Evolutionary conservation across 2,329 filamentous ascomycete genomes (phyloP).

Genomic region (Blastomyces gilchristii): DNA sequence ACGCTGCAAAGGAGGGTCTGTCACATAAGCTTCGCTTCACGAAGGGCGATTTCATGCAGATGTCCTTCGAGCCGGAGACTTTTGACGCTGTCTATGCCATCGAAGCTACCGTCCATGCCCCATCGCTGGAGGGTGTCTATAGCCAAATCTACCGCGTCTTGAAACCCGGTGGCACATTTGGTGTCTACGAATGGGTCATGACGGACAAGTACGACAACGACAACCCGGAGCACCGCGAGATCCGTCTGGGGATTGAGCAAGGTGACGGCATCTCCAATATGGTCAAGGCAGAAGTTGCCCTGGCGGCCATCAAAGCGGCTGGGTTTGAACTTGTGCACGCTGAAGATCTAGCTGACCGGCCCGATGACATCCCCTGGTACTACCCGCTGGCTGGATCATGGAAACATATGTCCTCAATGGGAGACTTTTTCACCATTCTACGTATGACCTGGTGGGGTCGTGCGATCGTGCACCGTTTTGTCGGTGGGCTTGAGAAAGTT

Average conservation of each 20-base stretch:
- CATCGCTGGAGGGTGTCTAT: constrained; percentile 83
- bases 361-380: constrained; percentile 78
- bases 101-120: constrained; percentile 92
- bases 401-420: constrained; percentile 67
- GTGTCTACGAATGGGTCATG: constrained; percentile 99
- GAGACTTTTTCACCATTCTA: constrained; percentile 71
- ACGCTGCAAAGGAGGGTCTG: constrained; percentile 72
- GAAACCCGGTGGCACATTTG: constrained; percentile 91
- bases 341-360: constrained; percentile 74
- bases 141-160: constrained; percentile 87
- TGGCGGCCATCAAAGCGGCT: constrained; percentile 73
- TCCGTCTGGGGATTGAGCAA: constrained; percentile 88
- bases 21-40: constrained; percentile 71
- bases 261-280: constrained; percentile 97
- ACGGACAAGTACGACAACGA: constrained; percentile 87
- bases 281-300: constrained; percentile 72
- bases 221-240: constrained; percentile 74
- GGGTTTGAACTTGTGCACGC: constrained; percentile 76
- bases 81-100: constrained; percentile 97
- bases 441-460: constrained; percentile 85
- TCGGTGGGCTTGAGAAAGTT: constrained; percentile 64
- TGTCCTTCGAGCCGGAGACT: constrained; percentile 81
- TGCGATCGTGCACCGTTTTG: constrained; percentile 61
- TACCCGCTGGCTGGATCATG: constrained; percentile 81
- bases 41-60: constrained; percentile 99